phyloP scores from a whole-genome alignment of 768 basidiomycete genomes.

The Calocera cornea region DNA sequence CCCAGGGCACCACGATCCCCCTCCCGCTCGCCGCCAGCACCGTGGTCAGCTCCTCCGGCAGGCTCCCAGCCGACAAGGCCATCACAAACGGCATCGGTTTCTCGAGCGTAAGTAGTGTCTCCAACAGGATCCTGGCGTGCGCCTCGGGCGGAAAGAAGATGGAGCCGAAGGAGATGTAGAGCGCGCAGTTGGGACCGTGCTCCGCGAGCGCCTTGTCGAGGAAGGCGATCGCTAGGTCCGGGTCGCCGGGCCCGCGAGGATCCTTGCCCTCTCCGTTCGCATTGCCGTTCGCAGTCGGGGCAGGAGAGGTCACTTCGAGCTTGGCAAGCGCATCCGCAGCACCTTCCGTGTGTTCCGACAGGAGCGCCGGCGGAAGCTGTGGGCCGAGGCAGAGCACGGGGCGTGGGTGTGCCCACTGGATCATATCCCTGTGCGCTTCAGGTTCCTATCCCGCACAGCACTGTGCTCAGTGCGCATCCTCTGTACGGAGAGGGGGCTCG shows the following conservation, averaged over 20 bases:
- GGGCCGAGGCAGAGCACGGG: background rate
- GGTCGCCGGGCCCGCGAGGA: background rate
- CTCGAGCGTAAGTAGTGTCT: background rate
- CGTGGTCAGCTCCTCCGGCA: conserved; percentile 15
- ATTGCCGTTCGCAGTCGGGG: background rate
- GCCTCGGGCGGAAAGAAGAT: background rate
- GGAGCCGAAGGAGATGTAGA: conserved; percentile 2
- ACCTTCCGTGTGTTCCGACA: background rate
- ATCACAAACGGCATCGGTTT: background rate
- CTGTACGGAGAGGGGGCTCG: background rate
- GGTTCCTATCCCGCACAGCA: background rate
- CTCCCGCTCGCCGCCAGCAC: conserved; percentile 13
- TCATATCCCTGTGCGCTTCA: background rate
- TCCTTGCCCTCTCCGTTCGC: no score
- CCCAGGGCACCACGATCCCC: conserved; percentile 18
- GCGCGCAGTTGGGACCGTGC: background rate
- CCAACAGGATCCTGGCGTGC: background rate
- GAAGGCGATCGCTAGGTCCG: background rate
- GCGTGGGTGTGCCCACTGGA: background rate
- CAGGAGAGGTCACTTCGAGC: background rate
- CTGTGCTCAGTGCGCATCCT: no score
- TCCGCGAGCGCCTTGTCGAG: background rate
- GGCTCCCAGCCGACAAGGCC: background rate
- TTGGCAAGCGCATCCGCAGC: background rate
- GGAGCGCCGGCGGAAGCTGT: background rate